Conservation (phyloP, 352 stramenopile species). For the Globisporangium cederbergense region DNA sequence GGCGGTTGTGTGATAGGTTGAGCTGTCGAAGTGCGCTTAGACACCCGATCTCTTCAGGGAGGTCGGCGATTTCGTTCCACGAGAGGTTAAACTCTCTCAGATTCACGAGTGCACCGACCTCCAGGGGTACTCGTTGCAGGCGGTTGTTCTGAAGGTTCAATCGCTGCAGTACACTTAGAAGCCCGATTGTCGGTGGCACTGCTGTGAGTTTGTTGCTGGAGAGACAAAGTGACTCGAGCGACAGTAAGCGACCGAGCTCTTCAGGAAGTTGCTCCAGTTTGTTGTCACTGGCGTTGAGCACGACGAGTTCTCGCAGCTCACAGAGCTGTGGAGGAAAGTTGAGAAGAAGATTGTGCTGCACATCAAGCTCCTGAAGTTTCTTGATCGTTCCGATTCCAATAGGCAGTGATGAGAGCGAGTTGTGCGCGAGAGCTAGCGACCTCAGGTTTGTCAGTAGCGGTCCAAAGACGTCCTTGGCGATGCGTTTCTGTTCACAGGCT, state of each 20-base stretch:
- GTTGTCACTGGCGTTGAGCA: conserved; percentile 39
- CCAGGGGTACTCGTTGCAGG: conserved; percentile 38
- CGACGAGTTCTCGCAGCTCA: conserved; percentile 29
- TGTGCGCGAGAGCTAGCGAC: conserved; percentile 42
- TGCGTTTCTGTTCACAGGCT: conserved; percentile 42
- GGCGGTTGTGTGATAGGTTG: conserved; percentile 51
- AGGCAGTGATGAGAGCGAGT: conserved; percentile 36
- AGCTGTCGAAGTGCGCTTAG: conserved; percentile 35
- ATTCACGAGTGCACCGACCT: conserved; percentile 47
- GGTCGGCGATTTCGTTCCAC: conserved; percentile 46
- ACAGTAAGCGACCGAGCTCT: conserved; percentile 20
- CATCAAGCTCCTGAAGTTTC: conserved; percentile 41
- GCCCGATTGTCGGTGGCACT: conserved; percentile 41
- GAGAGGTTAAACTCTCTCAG: conserved; percentile 49
- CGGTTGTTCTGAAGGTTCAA: conserved; percentile 43
- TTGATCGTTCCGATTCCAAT: conserved; percentile 34
- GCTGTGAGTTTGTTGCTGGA: conserved; percentile 42
- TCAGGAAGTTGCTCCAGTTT: conserved; percentile 31
- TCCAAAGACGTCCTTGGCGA: conserved; percentile 51
- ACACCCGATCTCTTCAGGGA: conserved; percentile 66
- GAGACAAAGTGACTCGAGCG: conserved; percentile 33
- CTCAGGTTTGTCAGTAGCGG: conserved; percentile 26
- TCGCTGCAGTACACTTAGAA: conserved; percentile 28
- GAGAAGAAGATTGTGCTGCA: conserved; percentile 34
- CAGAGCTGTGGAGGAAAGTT: conserved; percentile 26